Conservation (phyloP, 2,329 filamentous ascomycete genomes). For the Phoma herbarum region DNA sequence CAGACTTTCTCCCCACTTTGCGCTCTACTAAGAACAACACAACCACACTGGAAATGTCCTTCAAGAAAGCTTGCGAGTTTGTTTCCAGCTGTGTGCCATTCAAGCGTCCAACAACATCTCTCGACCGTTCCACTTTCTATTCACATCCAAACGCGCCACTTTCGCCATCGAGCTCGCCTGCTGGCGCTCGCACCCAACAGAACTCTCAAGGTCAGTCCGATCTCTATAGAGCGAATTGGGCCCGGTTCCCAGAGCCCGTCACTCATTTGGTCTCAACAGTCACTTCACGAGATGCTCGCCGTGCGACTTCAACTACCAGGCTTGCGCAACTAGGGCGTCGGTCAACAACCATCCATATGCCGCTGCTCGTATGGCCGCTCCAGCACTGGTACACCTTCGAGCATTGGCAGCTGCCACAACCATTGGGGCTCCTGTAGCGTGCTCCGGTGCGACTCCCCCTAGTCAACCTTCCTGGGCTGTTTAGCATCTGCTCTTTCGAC, state of each 20-base stretch:
- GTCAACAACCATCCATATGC: no score
- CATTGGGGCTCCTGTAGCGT: no score
- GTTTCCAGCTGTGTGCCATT: background rate
- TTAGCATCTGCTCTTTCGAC: no score
- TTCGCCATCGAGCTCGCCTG: background rate
- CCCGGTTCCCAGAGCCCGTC: background rate
- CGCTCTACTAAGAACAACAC: background rate
- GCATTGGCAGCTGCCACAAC: no score
- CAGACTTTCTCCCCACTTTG: background rate
- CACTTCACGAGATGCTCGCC: no score
- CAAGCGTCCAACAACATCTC: background rate
- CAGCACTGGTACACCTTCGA: no score
- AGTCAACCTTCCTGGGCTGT: no score
- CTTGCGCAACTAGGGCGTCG: no score
- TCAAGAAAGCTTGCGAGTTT: background rate
- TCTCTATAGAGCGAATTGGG: background rate
- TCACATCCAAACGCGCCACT: background rate
- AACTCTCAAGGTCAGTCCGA: background rate
- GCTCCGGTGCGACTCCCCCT: no score
- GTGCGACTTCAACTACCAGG: no score
- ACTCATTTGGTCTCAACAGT: background rate
- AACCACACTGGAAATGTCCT: background rate
- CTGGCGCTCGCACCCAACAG: background rate
- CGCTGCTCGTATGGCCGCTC: no score
- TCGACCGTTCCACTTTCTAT: background rate